Conservation (phyloP, 169 alveolate genomes). For the Babesia ovata region DNA sequence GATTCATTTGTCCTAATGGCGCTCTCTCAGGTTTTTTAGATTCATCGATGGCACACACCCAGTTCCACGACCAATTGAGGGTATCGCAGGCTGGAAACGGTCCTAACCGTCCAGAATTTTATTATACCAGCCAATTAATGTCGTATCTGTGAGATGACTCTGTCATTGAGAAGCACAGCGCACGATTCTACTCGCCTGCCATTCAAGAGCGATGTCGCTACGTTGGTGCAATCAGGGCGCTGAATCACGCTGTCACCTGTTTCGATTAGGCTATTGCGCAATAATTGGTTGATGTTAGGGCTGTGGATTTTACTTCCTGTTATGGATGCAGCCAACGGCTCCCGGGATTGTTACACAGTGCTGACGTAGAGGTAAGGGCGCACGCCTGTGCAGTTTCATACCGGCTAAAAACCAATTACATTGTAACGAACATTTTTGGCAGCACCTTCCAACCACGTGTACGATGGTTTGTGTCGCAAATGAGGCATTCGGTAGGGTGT, state of each 20-base stretch:
- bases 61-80: background rate
- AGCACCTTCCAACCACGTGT: too few species aligned
- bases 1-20: slow-evolving; percentile 47
- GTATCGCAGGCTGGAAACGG: background rate
- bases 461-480: too few species aligned
- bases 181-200: background rate
- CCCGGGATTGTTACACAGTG: background rate
- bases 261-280: background rate
- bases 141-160: background rate
- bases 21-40: slow-evolving; percentile 35
- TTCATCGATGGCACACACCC: background rate
- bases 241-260: background rate
- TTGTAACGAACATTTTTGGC: too few species aligned
- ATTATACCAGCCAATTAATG: background rate
- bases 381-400: background rate
- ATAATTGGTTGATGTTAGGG: background rate
- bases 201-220: background rate
- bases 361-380: background rate
- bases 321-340: background rate
- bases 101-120: background rate
- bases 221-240: background rate
- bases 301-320: background rate
- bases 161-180: background rate
- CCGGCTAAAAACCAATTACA: too few species aligned
- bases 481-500: too few species aligned